Percentiles rank a stretch among this genome's conserved stretches.
Evolutionary conservation across 2,329 filamentous ascomycete species (phyloP).

Genomic region (Penicillium rolfsii): DNA sequence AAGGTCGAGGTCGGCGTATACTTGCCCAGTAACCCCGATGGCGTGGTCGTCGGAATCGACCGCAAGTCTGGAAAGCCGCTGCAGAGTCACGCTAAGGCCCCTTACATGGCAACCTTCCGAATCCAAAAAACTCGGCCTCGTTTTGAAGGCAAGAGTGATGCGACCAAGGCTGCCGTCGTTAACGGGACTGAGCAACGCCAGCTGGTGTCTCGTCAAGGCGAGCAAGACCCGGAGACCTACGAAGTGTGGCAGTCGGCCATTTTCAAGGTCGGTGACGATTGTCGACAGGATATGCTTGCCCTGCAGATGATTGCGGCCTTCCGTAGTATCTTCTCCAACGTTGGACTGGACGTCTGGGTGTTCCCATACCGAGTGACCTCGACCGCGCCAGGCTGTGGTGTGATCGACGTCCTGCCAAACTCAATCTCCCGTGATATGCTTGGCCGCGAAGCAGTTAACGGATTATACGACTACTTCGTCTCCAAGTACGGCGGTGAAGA

Average conservation of each 20-base stretch:
- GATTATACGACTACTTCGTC: conserved; percentile 96
- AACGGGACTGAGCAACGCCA: conserved; percentile 36
- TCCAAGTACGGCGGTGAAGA: conserved; percentile 97
- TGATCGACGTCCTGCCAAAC: conserved; percentile 97
- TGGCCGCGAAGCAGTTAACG: conserved; percentile 95
- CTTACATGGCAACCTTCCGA: conserved; percentile 98
- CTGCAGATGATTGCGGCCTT: conserved; percentile 98
- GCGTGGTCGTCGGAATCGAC: conserved; percentile 96
- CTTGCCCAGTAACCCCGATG: conserved; percentile 93
- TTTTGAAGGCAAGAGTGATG: conserved; percentile 32
- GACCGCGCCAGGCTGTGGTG: conserved; percentile 93
- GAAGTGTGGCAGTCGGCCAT: conserved; percentile 99
- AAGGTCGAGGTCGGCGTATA: conserved; percentile 97
- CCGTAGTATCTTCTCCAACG: conserved; percentile 91
- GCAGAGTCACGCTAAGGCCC: conserved; percentile 96
- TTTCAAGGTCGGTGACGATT: conserved; percentile 99
- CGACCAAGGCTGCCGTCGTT: conserved; percentile 29
- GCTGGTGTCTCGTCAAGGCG: conserved; percentile 22
- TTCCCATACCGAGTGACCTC: conserved; percentile 97
- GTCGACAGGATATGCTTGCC: conserved; percentile 92
- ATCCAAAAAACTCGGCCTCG: conserved; percentile 73
- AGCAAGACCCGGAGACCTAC: conserved; percentile 60
- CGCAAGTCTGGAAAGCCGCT: conserved; percentile 96
- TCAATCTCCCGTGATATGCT: conserved; percentile 99
- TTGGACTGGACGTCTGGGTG: conserved; percentile 94